Evolutionary conservation across 495 filamentous ascomycete species (phyloP).

Genomic region (Trichoderma reesei): DNA sequence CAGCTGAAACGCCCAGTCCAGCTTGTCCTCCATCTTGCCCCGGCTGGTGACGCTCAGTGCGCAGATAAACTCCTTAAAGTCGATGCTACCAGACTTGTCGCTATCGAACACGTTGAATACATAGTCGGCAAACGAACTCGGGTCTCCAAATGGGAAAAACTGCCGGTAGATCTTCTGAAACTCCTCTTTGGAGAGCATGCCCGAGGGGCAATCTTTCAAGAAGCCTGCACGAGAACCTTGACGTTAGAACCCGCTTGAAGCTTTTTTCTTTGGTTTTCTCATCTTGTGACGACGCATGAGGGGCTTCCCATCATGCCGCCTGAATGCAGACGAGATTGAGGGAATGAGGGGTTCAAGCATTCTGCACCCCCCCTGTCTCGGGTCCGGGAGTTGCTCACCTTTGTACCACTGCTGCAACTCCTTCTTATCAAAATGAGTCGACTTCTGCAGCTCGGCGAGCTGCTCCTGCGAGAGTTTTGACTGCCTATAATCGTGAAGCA

Average conservation of each 20-base stretch:
- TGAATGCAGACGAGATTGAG: background rate
- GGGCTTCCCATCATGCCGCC: no score
- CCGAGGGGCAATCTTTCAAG: constrained; percentile 93
- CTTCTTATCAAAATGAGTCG: constrained; percentile 99
- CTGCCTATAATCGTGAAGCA: constrained; percentile 43
- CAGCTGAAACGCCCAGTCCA: constrained; percentile 98
- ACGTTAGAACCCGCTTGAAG: background rate
- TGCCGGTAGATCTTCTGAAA: constrained; percentile 99
- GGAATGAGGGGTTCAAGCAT: background rate
- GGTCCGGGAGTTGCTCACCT: constrained; percentile 53
- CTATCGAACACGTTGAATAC: constrained; percentile 99
- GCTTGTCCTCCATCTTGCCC: constrained; percentile 98
- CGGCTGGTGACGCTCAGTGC: constrained; percentile 92
- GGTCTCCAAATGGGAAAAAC: constrained; percentile 98
- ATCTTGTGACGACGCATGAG: no score
- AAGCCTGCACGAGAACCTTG: constrained; percentile 52
- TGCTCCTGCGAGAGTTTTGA: constrained; percentile 93
- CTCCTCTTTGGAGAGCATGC: constrained; percentile 92
- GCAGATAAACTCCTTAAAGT: constrained; percentile 99
- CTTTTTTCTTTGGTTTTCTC: no score
- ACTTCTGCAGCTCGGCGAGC: constrained; percentile 86
- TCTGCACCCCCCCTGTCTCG: background rate
- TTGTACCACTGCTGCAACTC: constrained; percentile 99
- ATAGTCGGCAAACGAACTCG: constrained; percentile 93
- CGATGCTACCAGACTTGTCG: constrained; percentile 92